Percentiles rank a stretch among this genome's conserved stretches.
These are phyloP conservation scores for Capronia coronata DNA, from an alignment of 2,329 filamentous ascomycete genomes.

Conservation along the genomic window DNA sequence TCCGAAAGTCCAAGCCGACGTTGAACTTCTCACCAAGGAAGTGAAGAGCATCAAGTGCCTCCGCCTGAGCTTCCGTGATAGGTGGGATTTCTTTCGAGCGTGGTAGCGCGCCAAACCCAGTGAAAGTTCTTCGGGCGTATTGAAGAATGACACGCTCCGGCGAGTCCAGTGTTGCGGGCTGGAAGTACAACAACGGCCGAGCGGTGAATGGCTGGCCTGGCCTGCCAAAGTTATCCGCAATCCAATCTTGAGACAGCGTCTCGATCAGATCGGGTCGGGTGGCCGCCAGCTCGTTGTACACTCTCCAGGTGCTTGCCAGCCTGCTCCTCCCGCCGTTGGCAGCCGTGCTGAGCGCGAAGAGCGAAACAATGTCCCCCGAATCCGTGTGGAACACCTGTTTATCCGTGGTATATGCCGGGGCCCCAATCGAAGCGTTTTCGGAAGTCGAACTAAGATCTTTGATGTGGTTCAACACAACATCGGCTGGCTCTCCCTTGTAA, in stretches of 20 bases:
- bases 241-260: constrained; percentile 46
- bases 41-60: constrained; percentile 48
- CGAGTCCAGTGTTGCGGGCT: constrained; percentile 40
- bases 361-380: constrained; percentile 48
- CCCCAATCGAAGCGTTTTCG: constrained; percentile 37
- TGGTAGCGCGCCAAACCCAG: constrained; percentile 43
- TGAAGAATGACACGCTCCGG: constrained; percentile 55
- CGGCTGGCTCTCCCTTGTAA: constrained; percentile 42
- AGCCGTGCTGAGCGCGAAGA: constrained; percentile 44
- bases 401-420: constrained; percentile 44
- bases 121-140: constrained; percentile 55
- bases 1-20: constrained; percentile 41
- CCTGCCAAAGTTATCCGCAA: constrained; percentile 48
- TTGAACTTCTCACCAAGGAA: constrained; percentile 43
- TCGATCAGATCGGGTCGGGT: constrained; percentile 49
- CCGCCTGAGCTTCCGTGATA: constrained; percentile 48
- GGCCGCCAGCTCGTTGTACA: constrained; percentile 51
- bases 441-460: constrained; percentile 50
- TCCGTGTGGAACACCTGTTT: constrained; percentile 56
- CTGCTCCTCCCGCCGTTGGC: constrained; percentile 48
- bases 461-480: constrained; percentile 55
- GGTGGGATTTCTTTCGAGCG: constrained; percentile 41
- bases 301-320: constrained; percentile 47
- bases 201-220: constrained; percentile 41
- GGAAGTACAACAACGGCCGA: constrained; percentile 46